phyloP scores from a whole-genome alignment of 371 early-diverging fungal genomes.

The Coelomomyces lativittatus region DNA sequence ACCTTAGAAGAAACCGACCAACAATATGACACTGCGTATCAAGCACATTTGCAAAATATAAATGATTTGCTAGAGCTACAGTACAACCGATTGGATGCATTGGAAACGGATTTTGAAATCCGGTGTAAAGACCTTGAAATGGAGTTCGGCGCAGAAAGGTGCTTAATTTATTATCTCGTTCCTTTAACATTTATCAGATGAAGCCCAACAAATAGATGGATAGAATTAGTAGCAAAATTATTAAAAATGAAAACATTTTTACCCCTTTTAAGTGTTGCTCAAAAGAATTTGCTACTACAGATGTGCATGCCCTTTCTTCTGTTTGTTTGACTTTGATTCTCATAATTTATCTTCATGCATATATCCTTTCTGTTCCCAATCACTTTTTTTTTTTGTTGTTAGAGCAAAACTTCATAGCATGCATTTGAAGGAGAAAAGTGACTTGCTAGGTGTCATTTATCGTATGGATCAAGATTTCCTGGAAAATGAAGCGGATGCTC shows the following conservation, averaged over 20 bases:
- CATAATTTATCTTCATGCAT: too few species aligned
- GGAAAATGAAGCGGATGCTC: constrained; percentile 33
- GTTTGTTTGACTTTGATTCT: too few species aligned
- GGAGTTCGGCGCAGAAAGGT: constrained; percentile 21
- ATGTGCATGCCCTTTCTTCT: too few species aligned
- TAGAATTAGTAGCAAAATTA: too few species aligned
- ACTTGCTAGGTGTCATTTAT: constrained; percentile 21
- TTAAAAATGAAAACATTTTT: too few species aligned
- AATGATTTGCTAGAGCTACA: constrained; percentile 29
- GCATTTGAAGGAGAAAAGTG: constrained; percentile 17
- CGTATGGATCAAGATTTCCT: constrained; percentile 24
- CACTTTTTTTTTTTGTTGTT: too few species aligned
- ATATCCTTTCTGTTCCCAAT: too few species aligned
- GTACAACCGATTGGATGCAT: constrained; percentile 9
- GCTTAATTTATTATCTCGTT: neutral
- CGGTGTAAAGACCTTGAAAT: constrained; percentile 15
- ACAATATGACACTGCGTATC: constrained; percentile 20
- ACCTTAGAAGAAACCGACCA: constrained; percentile 26
- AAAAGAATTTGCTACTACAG: too few species aligned
- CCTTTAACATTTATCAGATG: neutral
- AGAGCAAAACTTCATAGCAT: constrained; percentile 12
- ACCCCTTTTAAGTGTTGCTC: neutral
- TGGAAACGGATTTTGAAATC: constrained; percentile 12
- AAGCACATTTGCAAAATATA: constrained; percentile 20
- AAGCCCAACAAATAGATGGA: too few species aligned